phyloP scores from a whole-genome alignment of 2,329 filamentous ascomycete species.

The Fusarium ramigenum region DNA sequence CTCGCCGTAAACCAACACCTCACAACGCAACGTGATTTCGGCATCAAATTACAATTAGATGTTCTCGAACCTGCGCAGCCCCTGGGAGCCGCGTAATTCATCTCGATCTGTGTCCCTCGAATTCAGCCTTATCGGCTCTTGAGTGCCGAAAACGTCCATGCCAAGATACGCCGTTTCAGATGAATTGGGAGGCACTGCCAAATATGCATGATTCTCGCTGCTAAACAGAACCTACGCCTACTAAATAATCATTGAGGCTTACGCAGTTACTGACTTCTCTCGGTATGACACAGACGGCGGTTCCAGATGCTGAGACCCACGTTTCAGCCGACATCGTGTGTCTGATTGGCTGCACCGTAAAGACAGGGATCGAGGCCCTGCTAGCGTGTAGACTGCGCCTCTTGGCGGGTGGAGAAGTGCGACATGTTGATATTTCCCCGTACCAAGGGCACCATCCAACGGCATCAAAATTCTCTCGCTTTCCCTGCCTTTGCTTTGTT shows the following conservation, averaged over 20 bases:
- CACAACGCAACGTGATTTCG: background rate
- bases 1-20: background rate
- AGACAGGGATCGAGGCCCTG: background rate
- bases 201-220: background rate
- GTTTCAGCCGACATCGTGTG: fast-evolving
- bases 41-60: background rate
- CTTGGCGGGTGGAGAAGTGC: background rate
- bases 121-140: background rate
- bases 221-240: background rate
- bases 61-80: background rate
- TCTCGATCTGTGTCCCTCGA: background rate
- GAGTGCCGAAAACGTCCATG: background rate
- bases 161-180: background rate
- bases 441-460: conserved; percentile 6
- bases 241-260: background rate
- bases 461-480: conserved; percentile 3
- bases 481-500: background rate
- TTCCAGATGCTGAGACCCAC: background rate
- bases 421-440: background rate
- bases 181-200: background rate
- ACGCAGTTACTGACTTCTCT: background rate
- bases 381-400: conserved; percentile 10
- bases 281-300: background rate
- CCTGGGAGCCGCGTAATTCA: background rate
- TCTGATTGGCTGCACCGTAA: conserved; percentile 11